Conservation (phyloP, 2,329 filamentous ascomycete genomes). For the Calonectria pauciramosa region DNA sequence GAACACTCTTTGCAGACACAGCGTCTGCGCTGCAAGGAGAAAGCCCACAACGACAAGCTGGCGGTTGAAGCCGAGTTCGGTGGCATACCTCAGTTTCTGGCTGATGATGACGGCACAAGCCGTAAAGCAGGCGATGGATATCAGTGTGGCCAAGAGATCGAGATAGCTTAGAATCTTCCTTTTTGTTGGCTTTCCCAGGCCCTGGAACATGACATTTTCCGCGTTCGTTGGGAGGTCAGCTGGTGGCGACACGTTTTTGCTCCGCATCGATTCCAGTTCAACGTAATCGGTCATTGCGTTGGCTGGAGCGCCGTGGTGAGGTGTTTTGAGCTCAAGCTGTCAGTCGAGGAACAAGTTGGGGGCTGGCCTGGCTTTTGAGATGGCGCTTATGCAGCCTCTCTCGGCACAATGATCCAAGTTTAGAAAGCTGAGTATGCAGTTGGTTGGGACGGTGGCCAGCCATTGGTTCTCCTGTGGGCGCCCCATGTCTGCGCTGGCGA, state of each 20-base stretch:
- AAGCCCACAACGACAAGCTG: not conserved
- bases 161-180: not conserved
- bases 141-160: not conserved
- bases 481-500: not conserved
- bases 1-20: not conserved
- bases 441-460: not conserved
- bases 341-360: not conserved
- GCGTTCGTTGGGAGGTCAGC: not conserved
- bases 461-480: not conserved
- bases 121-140: not conserved
- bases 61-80: not conserved
- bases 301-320: not conserved
- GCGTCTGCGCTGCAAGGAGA: not conserved
- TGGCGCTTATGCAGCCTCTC: not conserved
- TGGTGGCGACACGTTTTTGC: not conserved
- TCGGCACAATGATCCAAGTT: not conserved
- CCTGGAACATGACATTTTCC: constrained; percentile 37
- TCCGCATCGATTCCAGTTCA: not conserved
- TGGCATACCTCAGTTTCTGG: not conserved
- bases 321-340: not conserved
- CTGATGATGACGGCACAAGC: not conserved
- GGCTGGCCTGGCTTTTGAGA: not conserved
- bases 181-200: constrained; percentile 19
- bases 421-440: not conserved
- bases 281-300: not conserved